Evolutionary conservation across 129 eudicot species (phyloP).

Genomic region (Erigeron canadensis): DNA sequence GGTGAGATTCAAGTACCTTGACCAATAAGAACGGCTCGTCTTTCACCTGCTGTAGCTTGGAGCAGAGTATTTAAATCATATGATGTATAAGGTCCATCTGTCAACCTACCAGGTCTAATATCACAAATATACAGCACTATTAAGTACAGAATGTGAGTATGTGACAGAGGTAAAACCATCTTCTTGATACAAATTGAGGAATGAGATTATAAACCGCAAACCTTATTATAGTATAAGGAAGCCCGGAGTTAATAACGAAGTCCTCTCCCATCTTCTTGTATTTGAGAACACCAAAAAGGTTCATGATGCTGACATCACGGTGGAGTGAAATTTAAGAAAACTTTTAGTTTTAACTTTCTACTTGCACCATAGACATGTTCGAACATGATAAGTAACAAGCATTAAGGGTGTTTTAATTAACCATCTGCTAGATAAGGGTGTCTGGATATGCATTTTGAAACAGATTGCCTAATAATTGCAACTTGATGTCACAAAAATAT

Average conservation of each 20-base stretch:
- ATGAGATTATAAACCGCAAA: conserved; percentile 16
- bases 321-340: conserved; percentile 2
- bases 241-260: conserved; percentile 78
- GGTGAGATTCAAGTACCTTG: conserved; percentile 58
- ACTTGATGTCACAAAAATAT: neutral
- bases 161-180: neutral
- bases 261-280: conserved; percentile 99
- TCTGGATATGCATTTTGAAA: conserved; percentile 9
- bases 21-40: conserved; percentile 87
- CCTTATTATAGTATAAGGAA: conserved; percentile 95
- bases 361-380: conserved; percentile 25
- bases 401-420: neutral
- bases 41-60: conserved; percentile 95
- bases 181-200: neutral
- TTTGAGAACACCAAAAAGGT: conserved; percentile 95
- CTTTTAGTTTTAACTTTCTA: conserved; percentile 5
- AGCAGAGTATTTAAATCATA: conserved; percentile 92
- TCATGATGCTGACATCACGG: conserved; percentile 65
- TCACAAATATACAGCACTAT: conserved; percentile 6
- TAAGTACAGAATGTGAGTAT: conserved; percentile 17
- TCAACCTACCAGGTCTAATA: conserved; percentile 82
- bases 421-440: neutral
- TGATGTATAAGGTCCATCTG: conserved; percentile 98
- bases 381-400: neutral
- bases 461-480: neutral